Evolutionary conservation across 2,329 filamentous ascomycete species (phyloP).

Genomic region (Emericellopsis atlantica): DNA sequence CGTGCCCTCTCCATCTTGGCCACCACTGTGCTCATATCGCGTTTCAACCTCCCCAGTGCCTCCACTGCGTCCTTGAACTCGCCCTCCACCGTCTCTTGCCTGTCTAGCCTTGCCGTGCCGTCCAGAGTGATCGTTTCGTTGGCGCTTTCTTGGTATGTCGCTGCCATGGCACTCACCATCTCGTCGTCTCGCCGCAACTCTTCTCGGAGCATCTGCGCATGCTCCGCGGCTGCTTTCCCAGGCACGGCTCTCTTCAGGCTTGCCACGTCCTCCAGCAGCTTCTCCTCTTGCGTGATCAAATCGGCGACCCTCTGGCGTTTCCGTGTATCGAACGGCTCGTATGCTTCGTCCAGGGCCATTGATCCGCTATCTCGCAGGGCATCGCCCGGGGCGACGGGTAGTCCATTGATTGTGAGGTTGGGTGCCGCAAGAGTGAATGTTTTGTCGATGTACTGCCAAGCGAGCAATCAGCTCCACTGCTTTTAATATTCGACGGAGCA

Average conservation of each 20-base stretch:
- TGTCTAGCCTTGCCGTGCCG: conserved; percentile 22
- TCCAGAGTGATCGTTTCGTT: conserved; percentile 8
- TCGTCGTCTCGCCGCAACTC: conserved; percentile 34
- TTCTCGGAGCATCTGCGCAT: conserved; percentile 25
- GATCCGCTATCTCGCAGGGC: conserved; percentile 17
- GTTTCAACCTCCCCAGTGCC: conserved; percentile 39
- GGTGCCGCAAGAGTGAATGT: conserved; percentile 46
- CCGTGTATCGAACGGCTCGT: conserved; percentile 48
- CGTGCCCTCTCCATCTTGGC: conserved; percentile 54
- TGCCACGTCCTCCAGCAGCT: conserved; percentile 51
- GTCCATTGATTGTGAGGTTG: conserved; percentile 52
- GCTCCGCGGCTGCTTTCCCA: conserved; percentile 25
- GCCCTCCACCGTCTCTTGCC: conserved; percentile 18
- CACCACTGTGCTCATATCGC: conserved; percentile 47
- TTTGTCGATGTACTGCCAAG: conserved; percentile 42
- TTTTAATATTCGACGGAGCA: not conserved
- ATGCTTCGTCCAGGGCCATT: conserved; percentile 18
- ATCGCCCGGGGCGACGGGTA: conserved; percentile 25
- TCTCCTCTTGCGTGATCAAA: conserved; percentile 49
- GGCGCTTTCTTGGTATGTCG: no score
- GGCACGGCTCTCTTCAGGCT: conserved; percentile 43
- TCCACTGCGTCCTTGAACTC: conserved; percentile 26
- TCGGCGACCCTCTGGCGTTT: conserved; percentile 46
- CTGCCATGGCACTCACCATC: conserved; percentile 7
- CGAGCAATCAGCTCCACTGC: not conserved